Evolutionary conservation across 2,329 filamentous ascomycete genomes (phyloP).

Genomic region (Arthroderma sp.): DNA sequence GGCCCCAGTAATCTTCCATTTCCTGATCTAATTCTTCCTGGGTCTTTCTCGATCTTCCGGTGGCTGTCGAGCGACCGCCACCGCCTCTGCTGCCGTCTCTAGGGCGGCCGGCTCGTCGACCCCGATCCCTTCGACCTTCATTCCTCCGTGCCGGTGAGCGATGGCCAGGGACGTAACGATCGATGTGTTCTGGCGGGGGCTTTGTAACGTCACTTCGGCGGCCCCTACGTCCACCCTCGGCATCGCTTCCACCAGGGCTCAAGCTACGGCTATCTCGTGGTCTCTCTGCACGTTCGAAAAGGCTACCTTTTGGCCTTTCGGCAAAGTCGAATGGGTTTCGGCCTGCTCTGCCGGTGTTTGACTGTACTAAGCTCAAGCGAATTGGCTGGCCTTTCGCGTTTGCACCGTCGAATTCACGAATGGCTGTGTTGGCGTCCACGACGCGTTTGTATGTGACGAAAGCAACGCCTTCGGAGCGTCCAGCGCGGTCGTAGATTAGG

Average conservation of each 20-base stretch:
- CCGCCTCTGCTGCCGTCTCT: conserved; percentile 18
- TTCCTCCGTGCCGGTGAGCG: conserved; percentile 28
- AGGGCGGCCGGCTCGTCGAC: conserved; percentile 33
- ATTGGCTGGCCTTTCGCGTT: conserved; percentile 87
- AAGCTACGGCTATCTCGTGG: conserved; percentile 26
- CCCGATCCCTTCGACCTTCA: conserved; percentile 40
- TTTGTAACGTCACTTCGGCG: conserved; percentile 42
- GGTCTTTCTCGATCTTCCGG: conserved; percentile 60
- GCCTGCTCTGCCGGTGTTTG: conserved; percentile 18
- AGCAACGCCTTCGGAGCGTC: conserved; percentile 72
- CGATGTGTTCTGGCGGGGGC: conserved; percentile 53
- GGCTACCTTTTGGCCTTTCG: conserved; percentile 41
- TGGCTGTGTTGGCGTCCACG: conserved; percentile 59
- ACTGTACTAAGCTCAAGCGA: conserved; percentile 53
- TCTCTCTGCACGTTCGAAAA: conserved; percentile 51
- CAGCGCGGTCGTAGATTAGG: conserved; percentile 73
- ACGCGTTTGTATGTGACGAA: conserved; percentile 65
- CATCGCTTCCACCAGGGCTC: conserved; percentile 26
- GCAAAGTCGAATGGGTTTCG: conserved; percentile 38
- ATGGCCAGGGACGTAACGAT: conserved; percentile 62
- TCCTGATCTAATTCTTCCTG: conserved; percentile 89
- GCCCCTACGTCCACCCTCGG: conserved; percentile 27
- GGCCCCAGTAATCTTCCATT: conserved; percentile 85
- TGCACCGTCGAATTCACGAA: conserved; percentile 73
- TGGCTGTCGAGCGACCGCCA: conserved; percentile 32